Evolutionary conservation across 1,139 yeast species (phyloP), one percentile per base, ranked within the genome.

Genomic region (Candida sp.): DNA sequence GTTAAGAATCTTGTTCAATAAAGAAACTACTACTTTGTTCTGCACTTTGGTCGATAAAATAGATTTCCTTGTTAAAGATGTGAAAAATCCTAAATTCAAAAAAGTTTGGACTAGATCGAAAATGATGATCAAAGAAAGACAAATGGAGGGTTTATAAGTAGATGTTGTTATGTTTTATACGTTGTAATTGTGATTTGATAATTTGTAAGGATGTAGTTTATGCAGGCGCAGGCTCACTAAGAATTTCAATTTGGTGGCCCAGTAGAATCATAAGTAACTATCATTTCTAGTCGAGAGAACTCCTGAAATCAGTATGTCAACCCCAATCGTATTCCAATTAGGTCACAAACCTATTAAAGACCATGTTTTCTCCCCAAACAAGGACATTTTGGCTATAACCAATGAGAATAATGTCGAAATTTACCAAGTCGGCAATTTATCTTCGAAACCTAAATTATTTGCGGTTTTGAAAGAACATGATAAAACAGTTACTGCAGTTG

Each of bases 401-500:
- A 86, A 88, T 55, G 89, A 78, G 43, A 83, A 79, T 54, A 73
- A 77, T 41, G 91, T 89, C 47, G 90, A 88, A 60, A 75, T 93
- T 49, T 90, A 85, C 69, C 77, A 78, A 53, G 63, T 82, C 22
- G 63, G 80, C 21, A 53, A 59, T 43, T 53, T 60, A 35, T 41
- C 56, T 11, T 53, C 64, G 21, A 73, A 64, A 46, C 82, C 82
- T 11, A 67, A 68, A 49, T 70, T 81, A 49, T 69, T 87, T 45
- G 76, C 95, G 27, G 75, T 77, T 3, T 75, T 93, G 56, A 68
- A 75, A 37, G 96, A 89, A 50, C 99, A 95, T 64, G 99, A 93
- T 66, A 91, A 91, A 64, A 83, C 95, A 3, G 95, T 95, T 40
- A 93, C 99, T 9, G 90, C 97, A 0, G 90, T 95, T 33, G 99